Base-by-base conservation (phyloP, 2,329 filamentous ascomycete genomes). In the Passalora sequoiae region DNA sequence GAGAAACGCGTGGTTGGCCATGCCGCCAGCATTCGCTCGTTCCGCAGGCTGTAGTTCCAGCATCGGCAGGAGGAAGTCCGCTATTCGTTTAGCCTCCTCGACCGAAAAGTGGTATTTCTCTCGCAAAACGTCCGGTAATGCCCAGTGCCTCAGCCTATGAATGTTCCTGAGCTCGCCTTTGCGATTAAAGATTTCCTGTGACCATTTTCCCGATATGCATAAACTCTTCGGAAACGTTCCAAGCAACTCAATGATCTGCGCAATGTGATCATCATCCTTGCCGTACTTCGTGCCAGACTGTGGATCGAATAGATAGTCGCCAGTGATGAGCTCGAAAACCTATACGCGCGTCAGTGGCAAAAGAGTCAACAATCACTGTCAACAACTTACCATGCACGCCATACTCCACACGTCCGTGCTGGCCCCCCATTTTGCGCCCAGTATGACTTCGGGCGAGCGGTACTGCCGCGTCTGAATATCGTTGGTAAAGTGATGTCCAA, bases 401-500 rank as follows among this genome's bases (percentile, higher is more conserved):
- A 98, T 98, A 69, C 91, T 97, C 92, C 92, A 98, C 6, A 97
- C 86, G 68, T 98, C 92, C 1, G 92, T 97, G 64, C 91, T 97
- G n/a, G 92, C 92, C 55, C 92, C 92, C 92, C 92, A 98, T 72
- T 97, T 97, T 3, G 89, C 81, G 28, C 92, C 92, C 15, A 98
- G 73, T 48, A 98, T 97, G 44, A 98, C 92, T 68, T 98, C 92
- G 1, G 92, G 92, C 1, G 92, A 97, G 44, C 92, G 78, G 67
- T 98, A 98, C 69, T 98, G 92, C 60, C 92, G 78, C 6, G 92
- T 98, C 66, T 98, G 92, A 60, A 98, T 98, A 65, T 98, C 92
- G 64, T 98, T 96, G 62, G 92, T 98, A 69, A 98, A 98, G 68
- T 98, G 92, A 64, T 98, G 92, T 54, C 89, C 89, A 20, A 95